A percentile compares a stretch with the other conserved stretches of the same genome.
Conservation (phyloP, 169 alveolate genomes). For the Plasmodium vinckei region DNA sequence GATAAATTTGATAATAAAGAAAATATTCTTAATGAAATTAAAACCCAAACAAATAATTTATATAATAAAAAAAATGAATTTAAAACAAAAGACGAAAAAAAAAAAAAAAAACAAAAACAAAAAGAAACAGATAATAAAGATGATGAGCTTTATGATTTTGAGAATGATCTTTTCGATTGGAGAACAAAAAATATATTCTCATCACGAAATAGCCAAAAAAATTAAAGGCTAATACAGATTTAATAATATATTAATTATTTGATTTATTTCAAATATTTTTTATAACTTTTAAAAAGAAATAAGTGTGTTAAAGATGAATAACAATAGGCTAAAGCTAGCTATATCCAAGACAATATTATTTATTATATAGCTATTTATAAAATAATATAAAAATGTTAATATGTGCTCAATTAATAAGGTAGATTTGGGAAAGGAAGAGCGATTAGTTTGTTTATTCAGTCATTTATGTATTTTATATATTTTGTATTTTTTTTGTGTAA, state of each 20-base stretch:
- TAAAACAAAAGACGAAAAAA: background rate
- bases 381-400: too few relatives aligned
- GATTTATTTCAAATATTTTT: too few relatives aligned
- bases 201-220: background rate
- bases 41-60: slow-evolving; percentile 9
- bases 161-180: slow-evolving; percentile 43
- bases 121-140: background rate
- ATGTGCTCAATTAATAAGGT: too few relatives aligned
- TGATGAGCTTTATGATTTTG: slow-evolving; percentile 6
- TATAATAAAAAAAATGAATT: slow-evolving; percentile 14
- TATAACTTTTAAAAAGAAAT: too few relatives aligned
- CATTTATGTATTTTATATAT: too few relatives aligned
- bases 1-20: slow-evolving; percentile 65
- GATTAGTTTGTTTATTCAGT: too few relatives aligned
- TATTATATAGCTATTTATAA: too few relatives aligned
- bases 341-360: too few relatives aligned
- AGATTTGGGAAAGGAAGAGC: too few relatives aligned
- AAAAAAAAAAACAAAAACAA: background rate
- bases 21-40: slow-evolving; percentile 41
- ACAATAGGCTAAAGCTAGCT: too few relatives aligned
- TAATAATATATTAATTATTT: too few relatives aligned
- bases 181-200: slow-evolving; percentile 18
- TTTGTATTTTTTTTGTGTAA: background rate
- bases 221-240: background rate
- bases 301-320: too few relatives aligned